Base-by-base conservation (phyloP, 2,329 filamentous ascomycete species). In the Geosmithia flava region DNA sequence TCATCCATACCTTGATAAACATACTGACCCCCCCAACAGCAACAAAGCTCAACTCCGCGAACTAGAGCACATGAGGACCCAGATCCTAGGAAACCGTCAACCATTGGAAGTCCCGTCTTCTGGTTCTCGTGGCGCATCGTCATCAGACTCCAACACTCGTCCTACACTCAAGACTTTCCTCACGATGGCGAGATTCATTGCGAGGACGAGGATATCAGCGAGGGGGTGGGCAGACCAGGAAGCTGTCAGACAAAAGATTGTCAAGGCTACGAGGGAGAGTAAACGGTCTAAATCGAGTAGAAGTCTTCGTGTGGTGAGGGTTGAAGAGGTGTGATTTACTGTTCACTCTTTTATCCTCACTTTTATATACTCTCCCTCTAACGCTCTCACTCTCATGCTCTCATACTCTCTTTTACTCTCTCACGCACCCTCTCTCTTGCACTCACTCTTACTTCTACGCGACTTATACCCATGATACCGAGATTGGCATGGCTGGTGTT, bases 41-140 rank as follows among this genome's bases (percentile, higher is more conserved):
- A 98, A 97, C 70, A 84, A 91, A 64, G 85, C 87, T 51, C 88
- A 97, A 62, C 81, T 97, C 50, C 80, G 82, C 47, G 84, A 96
- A 60, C 81, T 97, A 53, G 79, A 85, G 56, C 78, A 85, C 56
- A 95, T 96, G 72, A 87, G 67, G 53, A 65, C 62, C 53, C 62
- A 67, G 47, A 55, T 68, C 45, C 63, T 68, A 42, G 62, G 65
- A 52, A 64, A 59, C 58, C 64, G 66, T 51, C 62, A 62, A 47
- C 52, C 64, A 42, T 61, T 65, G 47, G 48, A 59, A 43, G 53
- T 60, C 48, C 55, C 66, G 42, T 53, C 56, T 23, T 50, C 10
- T n/a, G n/a, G n/a, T 27, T 27, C 47, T 37, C 6, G 40, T 47
- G 46, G 46, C 58, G 20, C 52, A 27, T 27, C 23, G 23, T 4